Base-by-base conservation (phyloP, 352 stramenopile genomes). In the Pythium periplocum region DNA sequence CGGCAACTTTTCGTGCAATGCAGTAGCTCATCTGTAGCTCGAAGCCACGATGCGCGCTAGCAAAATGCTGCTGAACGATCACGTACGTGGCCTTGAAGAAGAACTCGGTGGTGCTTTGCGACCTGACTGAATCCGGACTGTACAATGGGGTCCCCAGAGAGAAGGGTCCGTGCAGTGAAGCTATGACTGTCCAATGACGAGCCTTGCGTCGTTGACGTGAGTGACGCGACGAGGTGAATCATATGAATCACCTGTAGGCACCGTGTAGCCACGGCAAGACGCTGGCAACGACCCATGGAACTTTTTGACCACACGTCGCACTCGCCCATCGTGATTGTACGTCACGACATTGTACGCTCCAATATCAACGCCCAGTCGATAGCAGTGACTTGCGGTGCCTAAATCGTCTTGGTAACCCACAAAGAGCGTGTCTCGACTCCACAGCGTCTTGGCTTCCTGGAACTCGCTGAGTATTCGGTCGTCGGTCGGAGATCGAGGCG, bases 401-500 rank as follows among this genome's bases (percentile, higher is more conserved):
- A 53, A 41, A 12, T 30, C 37, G 26, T 61, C 56, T 17, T 61
- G 48, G 36, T 48, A 61, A 6, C 55, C 55, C n/a, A 57, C 10
- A 5, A 45, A 37, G 30, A 58, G 34, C 42, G 17, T 26, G 39
- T 9, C 9, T 42, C 43, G 43, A 31, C 31, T 48, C 43, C 43
- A 48, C 11, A 48, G 43, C 11, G 43, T 48, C 43, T 48, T 48
- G 43, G 43, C 43, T 7, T 48, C n/a, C 10, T 48, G 10, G n/a
- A 48, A 31, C 43, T 48, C 43, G 43, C 6, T 6, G 6, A n/a
- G n/a, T 7, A 48, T 10, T 7, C 26, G 7, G 10, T 31, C 6
- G 30, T 61, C 58, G 17, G 48, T 37, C 2, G 37, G 2, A 42
- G 45, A 51, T 0, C 48, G 47, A 3, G 53, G 48, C 6, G 56